Percentiles rank a stretch among this genome's conserved stretches.
Evolutionary conservation across 2,329 filamentous ascomycete species (phyloP).

Genomic region (Apiospora malaysiana): DNA sequence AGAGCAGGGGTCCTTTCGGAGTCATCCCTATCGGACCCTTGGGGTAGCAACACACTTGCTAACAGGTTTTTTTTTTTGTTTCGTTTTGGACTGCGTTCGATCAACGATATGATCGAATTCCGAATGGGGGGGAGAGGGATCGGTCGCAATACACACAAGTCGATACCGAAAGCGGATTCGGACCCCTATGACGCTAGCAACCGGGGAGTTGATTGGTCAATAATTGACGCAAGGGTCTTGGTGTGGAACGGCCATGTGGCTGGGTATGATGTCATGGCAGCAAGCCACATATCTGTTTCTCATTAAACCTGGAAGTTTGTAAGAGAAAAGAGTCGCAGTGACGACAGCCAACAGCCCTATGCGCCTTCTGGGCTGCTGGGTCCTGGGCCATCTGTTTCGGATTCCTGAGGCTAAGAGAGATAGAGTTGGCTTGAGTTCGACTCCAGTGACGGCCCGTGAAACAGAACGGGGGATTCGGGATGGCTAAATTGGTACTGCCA

Average conservation of each 20-base stretch:
- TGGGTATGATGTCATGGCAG: slow-evolving; percentile 18
- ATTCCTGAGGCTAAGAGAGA: not conserved
- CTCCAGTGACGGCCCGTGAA: not conserved
- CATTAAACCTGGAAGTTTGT: slow-evolving; percentile 12
- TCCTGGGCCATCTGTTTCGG: not conserved
- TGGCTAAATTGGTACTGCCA: slow-evolving; percentile 9
- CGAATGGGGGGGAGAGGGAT: not conserved
- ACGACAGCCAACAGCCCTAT: not conserved
- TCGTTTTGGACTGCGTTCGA: not conserved
- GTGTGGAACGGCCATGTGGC: slow-evolving; percentile 3
- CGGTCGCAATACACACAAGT: not conserved
- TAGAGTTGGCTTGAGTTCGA: not conserved
- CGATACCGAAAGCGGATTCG: not conserved
- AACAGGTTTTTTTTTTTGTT: not conserved
- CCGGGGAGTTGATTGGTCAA: not conserved
- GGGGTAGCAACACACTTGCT: not conserved
- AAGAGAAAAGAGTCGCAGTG: not conserved
- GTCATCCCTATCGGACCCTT: slow-evolving; percentile 14
- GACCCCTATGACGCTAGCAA: slow-evolving; percentile 9
- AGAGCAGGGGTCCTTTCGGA: not conserved
- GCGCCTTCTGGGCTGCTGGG: not conserved
- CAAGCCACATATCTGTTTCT: slow-evolving; percentile 1
- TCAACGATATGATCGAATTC: not conserved
- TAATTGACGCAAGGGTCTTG: not conserved
- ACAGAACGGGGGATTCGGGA: not conserved